A percentile compares a stretch with the other conserved stretches of the same genome.
phyloP scores from a whole-genome alignment of 768 basidiomycete genomes.

The Lactifluus pinguis region DNA sequence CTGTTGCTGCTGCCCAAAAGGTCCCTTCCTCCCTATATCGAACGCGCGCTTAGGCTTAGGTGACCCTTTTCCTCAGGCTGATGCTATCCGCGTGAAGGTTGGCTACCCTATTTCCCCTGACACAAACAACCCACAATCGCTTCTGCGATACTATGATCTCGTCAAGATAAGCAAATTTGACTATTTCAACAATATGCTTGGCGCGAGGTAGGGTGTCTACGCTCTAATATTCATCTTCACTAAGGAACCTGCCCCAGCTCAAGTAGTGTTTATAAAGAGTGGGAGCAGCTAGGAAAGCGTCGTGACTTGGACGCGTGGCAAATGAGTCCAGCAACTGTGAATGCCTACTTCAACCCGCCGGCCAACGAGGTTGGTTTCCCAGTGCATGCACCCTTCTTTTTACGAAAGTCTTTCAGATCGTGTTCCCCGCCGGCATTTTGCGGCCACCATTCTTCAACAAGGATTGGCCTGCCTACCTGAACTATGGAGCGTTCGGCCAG shows the following conservation, averaged over 20 bases:
- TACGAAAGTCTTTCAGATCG: constrained; percentile 48
- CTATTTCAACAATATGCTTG: constrained; percentile 82
- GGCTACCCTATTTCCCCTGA: constrained; percentile 88
- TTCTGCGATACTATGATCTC: constrained; percentile 65
- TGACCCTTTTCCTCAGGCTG: constrained; percentile 39
- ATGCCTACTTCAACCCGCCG: constrained; percentile 83
- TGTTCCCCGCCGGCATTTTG: constrained; percentile 94
- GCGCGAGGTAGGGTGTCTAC: constrained; percentile 38
- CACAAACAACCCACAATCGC: constrained; percentile 57
- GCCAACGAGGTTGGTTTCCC: constrained; percentile 61
- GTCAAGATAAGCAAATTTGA: constrained; percentile 55
- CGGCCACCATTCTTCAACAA: constrained; percentile 85
- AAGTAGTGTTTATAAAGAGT: constrained; percentile 55
- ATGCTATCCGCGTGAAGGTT: constrained; percentile 81
- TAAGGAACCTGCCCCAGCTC: constrained; percentile 30
- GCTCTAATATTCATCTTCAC: constrained; percentile 3
- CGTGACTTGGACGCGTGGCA: constrained; percentile 75
- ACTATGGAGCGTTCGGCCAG: constrained; percentile 88
- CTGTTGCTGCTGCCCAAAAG: constrained; percentile 77
- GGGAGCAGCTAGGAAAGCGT: constrained; percentile 63
- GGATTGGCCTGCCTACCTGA: constrained; percentile 81
- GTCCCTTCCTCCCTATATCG: constrained; percentile 28
- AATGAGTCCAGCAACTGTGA: constrained; percentile 80
- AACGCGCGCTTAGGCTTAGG: not conserved
- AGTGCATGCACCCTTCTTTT: not conserved